Percentiles rank a stretch among this genome's conserved stretches.
These are phyloP conservation scores for Chrysanthemum lavandulifolium DNA, from an alignment of 129 eudicot species.

Conservation along the genomic window DNA sequence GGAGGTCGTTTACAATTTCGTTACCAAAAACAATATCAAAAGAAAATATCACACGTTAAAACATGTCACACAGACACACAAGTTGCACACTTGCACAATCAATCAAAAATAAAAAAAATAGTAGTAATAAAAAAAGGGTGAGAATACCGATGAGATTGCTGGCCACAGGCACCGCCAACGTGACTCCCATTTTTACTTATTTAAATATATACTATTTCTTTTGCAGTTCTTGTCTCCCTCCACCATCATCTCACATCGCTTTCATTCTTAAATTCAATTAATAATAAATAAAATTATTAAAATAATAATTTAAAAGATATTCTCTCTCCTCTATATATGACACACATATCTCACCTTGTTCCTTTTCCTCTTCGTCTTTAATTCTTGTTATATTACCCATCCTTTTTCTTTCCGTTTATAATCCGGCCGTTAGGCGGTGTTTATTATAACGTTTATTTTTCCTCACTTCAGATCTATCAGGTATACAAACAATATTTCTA, in stretches of 20 bases:
- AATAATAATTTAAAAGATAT: neutral
- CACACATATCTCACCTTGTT: constrained; percentile 7
- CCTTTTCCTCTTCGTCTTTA: constrained; percentile 20
- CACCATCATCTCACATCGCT: constrained; percentile 10
- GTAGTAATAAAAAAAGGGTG: constrained; percentile 14
- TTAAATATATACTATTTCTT: too few species aligned
- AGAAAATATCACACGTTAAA: neutral
- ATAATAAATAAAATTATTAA: neutral
- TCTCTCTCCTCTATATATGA: constrained; percentile 22
- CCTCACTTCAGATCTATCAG: neutral
- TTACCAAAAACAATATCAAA: too few species aligned
- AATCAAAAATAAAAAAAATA: neutral
- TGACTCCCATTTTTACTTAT: constrained; percentile 27
- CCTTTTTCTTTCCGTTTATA: neutral
- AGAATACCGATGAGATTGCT: constrained; percentile 44
- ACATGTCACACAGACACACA: neutral
- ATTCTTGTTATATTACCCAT: neutral
- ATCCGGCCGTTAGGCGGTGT: too few species aligned
- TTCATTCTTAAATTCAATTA: neutral
- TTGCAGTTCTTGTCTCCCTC: constrained; percentile 34
- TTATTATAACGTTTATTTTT: neutral
- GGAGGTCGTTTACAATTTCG: too few species aligned
- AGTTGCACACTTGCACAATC: neutral
- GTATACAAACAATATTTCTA: neutral
- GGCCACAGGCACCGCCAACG: constrained; percentile 46